Percentiles rank a stretch among this genome's conserved stretches.
Evolutionary conservation across 805 yeast species (phyloP).

Genomic region (Wickerhamomyces alni): DNA sequence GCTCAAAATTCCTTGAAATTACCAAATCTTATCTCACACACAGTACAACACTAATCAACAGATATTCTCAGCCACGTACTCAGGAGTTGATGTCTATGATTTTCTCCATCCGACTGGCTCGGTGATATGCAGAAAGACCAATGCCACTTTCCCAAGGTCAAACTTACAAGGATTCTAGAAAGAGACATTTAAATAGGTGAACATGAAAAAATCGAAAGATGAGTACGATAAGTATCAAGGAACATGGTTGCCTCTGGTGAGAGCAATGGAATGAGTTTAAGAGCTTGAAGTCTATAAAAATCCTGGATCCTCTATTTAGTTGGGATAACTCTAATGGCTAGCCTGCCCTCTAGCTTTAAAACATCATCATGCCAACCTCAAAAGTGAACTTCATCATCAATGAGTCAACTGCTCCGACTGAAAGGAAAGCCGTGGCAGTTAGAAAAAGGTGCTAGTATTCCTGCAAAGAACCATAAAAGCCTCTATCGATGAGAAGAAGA

Average conservation of each 20-base stretch:
- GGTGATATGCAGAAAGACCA: slow-evolving; percentile 70
- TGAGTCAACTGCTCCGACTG: slow-evolving; percentile 6
- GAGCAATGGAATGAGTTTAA: slow-evolving; percentile 64
- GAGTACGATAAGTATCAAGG: slow-evolving; percentile 97
- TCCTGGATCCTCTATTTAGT: slow-evolving; percentile 60
- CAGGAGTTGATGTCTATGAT: slow-evolving; percentile 83
- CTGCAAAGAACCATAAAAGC: slow-evolving; percentile 1
- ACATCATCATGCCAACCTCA: slow-evolving; percentile 62
- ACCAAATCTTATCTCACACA: too few species aligned
- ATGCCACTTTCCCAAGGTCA: slow-evolving; percentile 87
- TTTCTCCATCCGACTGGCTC: slow-evolving; percentile 60
- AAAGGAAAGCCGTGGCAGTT: slow-evolving; percentile 10
- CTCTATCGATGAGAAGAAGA: slow-evolving; percentile 10
- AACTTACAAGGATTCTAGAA: slow-evolving; percentile 85
- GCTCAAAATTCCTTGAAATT: too few species aligned
- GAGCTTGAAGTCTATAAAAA: slow-evolving; percentile 58
- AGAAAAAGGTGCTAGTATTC: slow-evolving; percentile 23
- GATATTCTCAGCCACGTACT: slow-evolving; percentile 71
- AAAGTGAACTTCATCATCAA: slow-evolving; percentile 15
- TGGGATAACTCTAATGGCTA: slow-evolving; percentile 48
- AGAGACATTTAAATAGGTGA: slow-evolving; percentile 85
- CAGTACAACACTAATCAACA: too few species aligned
- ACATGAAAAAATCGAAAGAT: slow-evolving; percentile 93
- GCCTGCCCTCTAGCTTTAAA: slow-evolving; percentile 60
- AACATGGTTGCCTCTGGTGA: slow-evolving; percentile 86